These are phyloP conservation scores for Articulospora tetracladia DNA, from an alignment of 495 filamentous ascomycete genomes.

Conservation along the genomic window DNA sequence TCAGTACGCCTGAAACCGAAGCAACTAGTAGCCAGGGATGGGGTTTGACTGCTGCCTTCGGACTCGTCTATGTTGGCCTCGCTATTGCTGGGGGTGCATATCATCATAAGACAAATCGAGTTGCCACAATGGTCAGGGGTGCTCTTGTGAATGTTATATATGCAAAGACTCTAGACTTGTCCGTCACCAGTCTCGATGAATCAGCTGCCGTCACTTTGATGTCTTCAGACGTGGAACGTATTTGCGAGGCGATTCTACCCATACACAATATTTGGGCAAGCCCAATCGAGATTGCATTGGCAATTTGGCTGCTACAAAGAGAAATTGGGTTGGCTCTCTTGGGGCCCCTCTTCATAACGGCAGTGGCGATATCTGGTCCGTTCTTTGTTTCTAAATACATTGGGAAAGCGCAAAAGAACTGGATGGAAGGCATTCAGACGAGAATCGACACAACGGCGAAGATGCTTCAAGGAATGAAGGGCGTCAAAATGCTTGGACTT, in stretches of 20 bases:
- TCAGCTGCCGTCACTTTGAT: slow-evolving; percentile 60
- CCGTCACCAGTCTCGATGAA: slow-evolving; percentile 38
- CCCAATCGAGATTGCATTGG: slow-evolving; percentile 20
- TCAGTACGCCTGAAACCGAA: slow-evolving; percentile 32
- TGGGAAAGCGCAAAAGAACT: slow-evolving; percentile 33
- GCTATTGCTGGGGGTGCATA: slow-evolving; percentile 43
- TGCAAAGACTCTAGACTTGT: slow-evolving; percentile 42
- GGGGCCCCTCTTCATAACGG: neutral
- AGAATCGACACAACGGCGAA: slow-evolving; percentile 33
- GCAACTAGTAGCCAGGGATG: slow-evolving; percentile 46
- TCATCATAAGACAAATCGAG: slow-evolving; percentile 44
- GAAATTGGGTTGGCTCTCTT: slow-evolving; percentile 13
- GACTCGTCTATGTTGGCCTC: slow-evolving; percentile 38
- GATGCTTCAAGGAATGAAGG: slow-evolving; percentile 33
- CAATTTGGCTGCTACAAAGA: slow-evolving; percentile 21
- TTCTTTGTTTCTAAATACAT: slow-evolving; percentile 10
- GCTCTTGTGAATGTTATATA: slow-evolving; percentile 52
- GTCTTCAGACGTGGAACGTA: slow-evolving; percentile 43
- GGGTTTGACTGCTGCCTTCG: slow-evolving; percentile 18
- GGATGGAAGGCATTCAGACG: slow-evolving; percentile 40
- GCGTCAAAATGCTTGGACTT: slow-evolving; percentile 35
- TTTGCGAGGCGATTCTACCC: slow-evolving; percentile 14
- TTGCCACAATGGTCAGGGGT: slow-evolving; percentile 52
- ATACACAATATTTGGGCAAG: slow-evolving; percentile 24
- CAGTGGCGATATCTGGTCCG: slow-evolving; percentile 9